Evolutionary conservation across 2,329 filamentous ascomycete species (phyloP), one percentile per base, ranked within the genome.

Genomic region (Arthroderma uncinatum): DNA sequence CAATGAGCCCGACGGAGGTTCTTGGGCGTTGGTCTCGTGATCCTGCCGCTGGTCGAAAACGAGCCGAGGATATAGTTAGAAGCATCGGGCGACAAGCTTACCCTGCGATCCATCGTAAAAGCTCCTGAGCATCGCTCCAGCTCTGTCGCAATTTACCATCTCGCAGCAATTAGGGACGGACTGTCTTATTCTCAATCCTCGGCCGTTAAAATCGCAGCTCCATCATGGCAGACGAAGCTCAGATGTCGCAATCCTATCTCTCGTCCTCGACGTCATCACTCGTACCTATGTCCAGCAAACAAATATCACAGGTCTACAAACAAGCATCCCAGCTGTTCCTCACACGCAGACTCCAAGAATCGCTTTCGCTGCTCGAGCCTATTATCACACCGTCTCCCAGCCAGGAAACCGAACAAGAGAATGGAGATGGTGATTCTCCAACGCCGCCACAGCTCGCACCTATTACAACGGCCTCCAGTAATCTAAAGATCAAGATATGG

Each of bases 251-350:
- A 53, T 28, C 50, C 9, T 58, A 62, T 58, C 70, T 71, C 44
- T 63, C 67, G 19, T 71, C 71, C 16, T 88, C 88, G 60, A 82
- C 87, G 64, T 82, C 85, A 56, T 87, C 84, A 62, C 63, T 73
- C 39, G 74, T 66, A 21, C 66, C 76, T 28, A 75, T 79, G 23
- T 73, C 79, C 42, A 83, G 84, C 55, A 82, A 83, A 56, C 79
- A 87, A 66, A 87, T 95, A 66, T 93, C 92, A 64, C 93, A 93
- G 73, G 87, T 87, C 30, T 97, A 97, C 75, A 89, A 92, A 63
- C 90, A 95, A 75, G 88, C 93, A 33, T 94, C 90, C 5, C 91
- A 93, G 62, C 81, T 97, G 23, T 98, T 95, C 74, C 80, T 98
- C 59, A 98, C 93, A 71, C 90, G 93, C 71, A 87, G 92, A 52